Conservation (phyloP, 495 filamentous ascomycete species). For the Lasiosphaeris hirsuta region DNA sequence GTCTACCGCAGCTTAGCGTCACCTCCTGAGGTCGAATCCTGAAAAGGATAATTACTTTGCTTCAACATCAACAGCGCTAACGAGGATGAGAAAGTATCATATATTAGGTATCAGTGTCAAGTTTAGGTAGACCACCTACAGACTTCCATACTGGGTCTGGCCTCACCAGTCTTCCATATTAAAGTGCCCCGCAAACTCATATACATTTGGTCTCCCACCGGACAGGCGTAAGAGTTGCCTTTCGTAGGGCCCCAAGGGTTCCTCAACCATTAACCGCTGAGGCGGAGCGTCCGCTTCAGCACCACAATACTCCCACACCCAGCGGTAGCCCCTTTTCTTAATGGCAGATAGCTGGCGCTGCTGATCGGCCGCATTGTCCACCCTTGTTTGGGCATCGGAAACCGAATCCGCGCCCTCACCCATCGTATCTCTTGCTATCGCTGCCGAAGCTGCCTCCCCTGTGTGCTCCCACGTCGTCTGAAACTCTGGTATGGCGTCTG, state of each 20-base stretch:
- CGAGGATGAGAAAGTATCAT: too few species aligned
- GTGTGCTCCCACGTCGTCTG: conserved; percentile 35
- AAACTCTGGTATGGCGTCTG: conserved; percentile 35
- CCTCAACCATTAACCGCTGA: conserved; percentile 43
- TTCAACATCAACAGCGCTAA: too few species aligned
- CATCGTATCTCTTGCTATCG: background rate
- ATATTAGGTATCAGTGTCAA: too few species aligned
- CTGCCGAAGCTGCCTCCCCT: background rate
- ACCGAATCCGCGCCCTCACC: conserved; percentile 1
- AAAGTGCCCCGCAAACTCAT: conserved; percentile 33
- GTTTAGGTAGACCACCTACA: too few species aligned
- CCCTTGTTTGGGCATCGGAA: conserved; percentile 4
- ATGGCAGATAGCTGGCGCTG: conserved; percentile 10
- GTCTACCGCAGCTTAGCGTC: too few species aligned
- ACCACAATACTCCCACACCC: conserved; percentile 52
- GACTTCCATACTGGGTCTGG: too few species aligned
- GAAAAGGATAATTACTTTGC: too few species aligned
- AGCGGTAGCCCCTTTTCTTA: conserved; percentile 27
- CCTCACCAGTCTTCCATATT: conserved; percentile 9
- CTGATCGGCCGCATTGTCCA: conserved; percentile 10
- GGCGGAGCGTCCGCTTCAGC: conserved; percentile 36
- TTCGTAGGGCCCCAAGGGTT: conserved; percentile 50
- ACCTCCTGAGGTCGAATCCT: too few species aligned
- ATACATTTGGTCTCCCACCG: conserved; percentile 38
- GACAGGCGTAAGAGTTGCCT: conserved; percentile 41